A percentile compares a stretch with the other conserved stretches of the same genome.
Evolutionary conservation across 345 rosid species (phyloP).

Genomic region (Capsella bursapastoris): DNA sequence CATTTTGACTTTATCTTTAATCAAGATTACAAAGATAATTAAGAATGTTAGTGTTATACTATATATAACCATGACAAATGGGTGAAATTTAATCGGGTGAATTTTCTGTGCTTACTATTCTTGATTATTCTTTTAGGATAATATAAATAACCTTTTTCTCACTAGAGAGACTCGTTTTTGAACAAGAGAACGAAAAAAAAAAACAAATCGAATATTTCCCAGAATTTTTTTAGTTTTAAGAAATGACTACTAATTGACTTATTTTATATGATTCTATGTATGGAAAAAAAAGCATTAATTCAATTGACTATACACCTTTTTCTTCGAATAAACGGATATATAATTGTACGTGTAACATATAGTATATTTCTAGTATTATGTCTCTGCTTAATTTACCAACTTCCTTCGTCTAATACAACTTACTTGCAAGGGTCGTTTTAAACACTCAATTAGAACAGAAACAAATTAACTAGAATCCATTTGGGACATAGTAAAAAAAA

Average conservation of each 20-base stretch:
- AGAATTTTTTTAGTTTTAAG: not conserved
- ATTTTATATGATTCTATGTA: not conserved
- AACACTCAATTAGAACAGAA: not conserved
- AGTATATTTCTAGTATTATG: not conserved
- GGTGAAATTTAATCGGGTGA: not conserved
- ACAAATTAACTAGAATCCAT: not conserved
- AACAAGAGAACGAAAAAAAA: not conserved
- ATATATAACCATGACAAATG: constrained; percentile 4
- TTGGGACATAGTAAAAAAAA: not conserved
- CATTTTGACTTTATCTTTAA: not conserved
- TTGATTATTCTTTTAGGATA: not conserved
- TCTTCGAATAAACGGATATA: not conserved
- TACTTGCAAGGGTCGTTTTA: not conserved
- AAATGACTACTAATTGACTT: not conserved
- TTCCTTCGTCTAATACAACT: not conserved
- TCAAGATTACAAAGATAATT: not conserved
- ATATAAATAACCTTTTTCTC: not conserved
- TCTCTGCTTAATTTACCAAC: not conserved
- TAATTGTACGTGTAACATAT: not conserved
- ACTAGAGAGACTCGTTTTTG: not conserved
- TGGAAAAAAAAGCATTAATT: not conserved
- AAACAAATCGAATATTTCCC: not conserved
- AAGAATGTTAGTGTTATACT: not conserved
- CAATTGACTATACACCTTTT: not conserved
- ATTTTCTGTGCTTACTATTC: not conserved